Conservation (phyloP, 2,329 filamentous ascomycete species). For the Sordariomycetes sp. region DNA sequence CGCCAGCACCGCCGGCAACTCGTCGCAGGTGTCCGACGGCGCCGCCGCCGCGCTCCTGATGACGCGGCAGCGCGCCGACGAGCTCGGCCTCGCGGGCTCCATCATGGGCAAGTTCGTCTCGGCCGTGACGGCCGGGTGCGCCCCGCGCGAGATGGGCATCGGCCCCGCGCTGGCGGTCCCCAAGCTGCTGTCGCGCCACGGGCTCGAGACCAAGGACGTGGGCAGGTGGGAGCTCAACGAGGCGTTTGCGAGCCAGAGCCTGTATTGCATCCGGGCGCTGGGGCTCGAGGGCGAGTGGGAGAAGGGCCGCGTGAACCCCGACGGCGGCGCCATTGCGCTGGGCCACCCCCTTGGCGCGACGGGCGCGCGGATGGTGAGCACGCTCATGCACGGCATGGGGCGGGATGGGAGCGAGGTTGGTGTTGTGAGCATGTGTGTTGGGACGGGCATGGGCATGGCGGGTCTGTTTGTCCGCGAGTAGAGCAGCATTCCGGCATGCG, state of each 20-base stretch:
- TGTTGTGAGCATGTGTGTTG: slow-evolving; percentile 84
- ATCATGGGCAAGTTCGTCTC: slow-evolving; percentile 79
- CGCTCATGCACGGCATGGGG: slow-evolving; percentile 51
- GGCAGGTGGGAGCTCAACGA: slow-evolving; percentile 92
- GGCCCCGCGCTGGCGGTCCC: slow-evolving; percentile 81
- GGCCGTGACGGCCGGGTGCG: slow-evolving; percentile 62
- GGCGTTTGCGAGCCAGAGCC: slow-evolving; percentile 53
- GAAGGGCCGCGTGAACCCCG: slow-evolving; percentile 68
- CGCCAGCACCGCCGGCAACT: slow-evolving; percentile 74
- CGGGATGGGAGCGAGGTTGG: slow-evolving; percentile 64
- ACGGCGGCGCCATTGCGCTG: slow-evolving; percentile 87
- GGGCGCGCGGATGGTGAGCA: slow-evolving; percentile 67
- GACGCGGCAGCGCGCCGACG: slow-evolving; percentile 65
- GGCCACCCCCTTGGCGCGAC: slow-evolving; percentile 88
- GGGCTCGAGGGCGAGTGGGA: slow-evolving; percentile 51
- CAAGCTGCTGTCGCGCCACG: slow-evolving; percentile 58
- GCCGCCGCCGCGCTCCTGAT: slow-evolving; percentile 76
- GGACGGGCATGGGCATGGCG: slow-evolving; percentile 69
- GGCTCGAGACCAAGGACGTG: slow-evolving; percentile 55
- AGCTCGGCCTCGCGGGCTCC: slow-evolving; percentile 51
- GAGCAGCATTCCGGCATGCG: neutral
- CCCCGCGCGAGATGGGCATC: slow-evolving; percentile 87
- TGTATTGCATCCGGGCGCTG: slow-evolving; percentile 59
- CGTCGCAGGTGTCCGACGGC: slow-evolving; percentile 75
- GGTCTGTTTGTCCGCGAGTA: slow-evolving; percentile 54